Conservation (phyloP, 2,329 filamentous ascomycete species). For the Metarhizium rileyi region DNA sequence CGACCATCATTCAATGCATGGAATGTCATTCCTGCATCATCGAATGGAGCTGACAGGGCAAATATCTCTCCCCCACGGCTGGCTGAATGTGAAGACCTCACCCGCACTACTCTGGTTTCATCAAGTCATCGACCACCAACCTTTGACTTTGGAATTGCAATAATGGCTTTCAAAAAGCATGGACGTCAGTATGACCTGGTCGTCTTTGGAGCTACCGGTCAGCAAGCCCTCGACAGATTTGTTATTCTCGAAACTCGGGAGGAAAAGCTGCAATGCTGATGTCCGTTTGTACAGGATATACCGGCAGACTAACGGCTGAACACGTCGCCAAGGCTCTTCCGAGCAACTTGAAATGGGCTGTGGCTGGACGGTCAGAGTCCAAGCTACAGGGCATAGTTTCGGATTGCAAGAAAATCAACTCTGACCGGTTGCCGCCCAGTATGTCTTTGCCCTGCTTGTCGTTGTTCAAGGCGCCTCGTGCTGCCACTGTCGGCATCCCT, state of each 20-base stretch:
- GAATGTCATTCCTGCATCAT: background rate
- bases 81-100: too few species aligned
- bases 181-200: conserved; percentile 46
- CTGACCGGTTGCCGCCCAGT: conserved; percentile 64
- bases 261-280: background rate
- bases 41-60: background rate
- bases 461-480: background rate
- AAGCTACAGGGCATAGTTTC: conserved; percentile 64
- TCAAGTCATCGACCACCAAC: background rate
- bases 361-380: conserved; percentile 69
- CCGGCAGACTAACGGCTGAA: conserved; percentile 66
- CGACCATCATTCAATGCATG: background rate
- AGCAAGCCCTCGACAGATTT: background rate
- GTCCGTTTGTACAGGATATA: conserved; percentile 56
- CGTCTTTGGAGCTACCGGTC: conserved; percentile 49
- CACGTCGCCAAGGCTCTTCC: conserved; percentile 63
- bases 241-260: background rate
- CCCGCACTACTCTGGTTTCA: too few species aligned
- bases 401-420: conserved; percentile 55
- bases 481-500: background rate
- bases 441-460: conserved; percentile 17
- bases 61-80: too few species aligned
- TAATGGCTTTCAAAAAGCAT: conserved; percentile 40
- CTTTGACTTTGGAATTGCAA: background rate
- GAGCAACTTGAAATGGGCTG: conserved; percentile 74